These are phyloP conservation scores for Phytophthora brassicae DNA, from an alignment of 352 stramenopile species.

Conservation along the genomic window DNA sequence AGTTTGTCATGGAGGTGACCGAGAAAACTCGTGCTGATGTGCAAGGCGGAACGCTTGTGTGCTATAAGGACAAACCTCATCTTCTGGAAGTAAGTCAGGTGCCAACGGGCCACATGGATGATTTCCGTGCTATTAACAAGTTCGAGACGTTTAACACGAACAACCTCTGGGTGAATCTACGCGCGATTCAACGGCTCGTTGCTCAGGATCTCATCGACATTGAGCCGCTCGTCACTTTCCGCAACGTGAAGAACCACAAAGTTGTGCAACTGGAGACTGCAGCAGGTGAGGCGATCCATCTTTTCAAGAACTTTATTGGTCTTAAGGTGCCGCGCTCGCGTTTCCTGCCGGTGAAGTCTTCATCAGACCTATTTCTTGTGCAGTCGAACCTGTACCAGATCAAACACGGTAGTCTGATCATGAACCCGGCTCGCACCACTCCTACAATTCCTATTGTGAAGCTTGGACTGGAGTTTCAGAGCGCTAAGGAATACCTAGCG, in stretches of 20 bases:
- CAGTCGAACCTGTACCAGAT: slow-evolving; percentile 94
- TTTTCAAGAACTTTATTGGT: slow-evolving; percentile 97
- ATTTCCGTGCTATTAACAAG: slow-evolving; percentile 94
- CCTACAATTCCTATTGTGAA: slow-evolving; percentile 92
- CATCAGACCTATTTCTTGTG: slow-evolving; percentile 96
- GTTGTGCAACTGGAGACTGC: slow-evolving; percentile 95
- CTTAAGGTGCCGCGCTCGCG: slow-evolving; percentile 95
- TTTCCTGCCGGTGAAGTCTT: slow-evolving; percentile 99
- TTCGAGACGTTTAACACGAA: slow-evolving; percentile 99
- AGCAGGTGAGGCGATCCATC: slow-evolving; percentile 98
- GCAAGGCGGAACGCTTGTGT: slow-evolving; percentile 89
- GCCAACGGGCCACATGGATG: slow-evolving; percentile 92
- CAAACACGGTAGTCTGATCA: slow-evolving; percentile 90
- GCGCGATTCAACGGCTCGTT: slow-evolving; percentile 96
- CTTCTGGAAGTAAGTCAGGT: slow-evolving; percentile 98
- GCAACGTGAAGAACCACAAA: slow-evolving; percentile 96
- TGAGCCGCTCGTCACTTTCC: slow-evolving; percentile 92
- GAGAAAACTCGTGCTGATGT: slow-evolving; percentile 93
- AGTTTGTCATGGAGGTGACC: slow-evolving; percentile 99
- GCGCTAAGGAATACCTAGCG: slow-evolving; percentile 84
- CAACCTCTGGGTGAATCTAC: slow-evolving; percentile 99
- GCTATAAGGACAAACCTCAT: slow-evolving; percentile 92
- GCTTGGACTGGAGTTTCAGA: slow-evolving; percentile 91
- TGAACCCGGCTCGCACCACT: slow-evolving; percentile 81
- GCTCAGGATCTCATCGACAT: slow-evolving; percentile 98